Evolutionary conservation across 495 filamentous ascomycete genomes (phyloP), one percentile per base, ranked within the genome.

Genomic region (Astrocystis sublimbata): DNA sequence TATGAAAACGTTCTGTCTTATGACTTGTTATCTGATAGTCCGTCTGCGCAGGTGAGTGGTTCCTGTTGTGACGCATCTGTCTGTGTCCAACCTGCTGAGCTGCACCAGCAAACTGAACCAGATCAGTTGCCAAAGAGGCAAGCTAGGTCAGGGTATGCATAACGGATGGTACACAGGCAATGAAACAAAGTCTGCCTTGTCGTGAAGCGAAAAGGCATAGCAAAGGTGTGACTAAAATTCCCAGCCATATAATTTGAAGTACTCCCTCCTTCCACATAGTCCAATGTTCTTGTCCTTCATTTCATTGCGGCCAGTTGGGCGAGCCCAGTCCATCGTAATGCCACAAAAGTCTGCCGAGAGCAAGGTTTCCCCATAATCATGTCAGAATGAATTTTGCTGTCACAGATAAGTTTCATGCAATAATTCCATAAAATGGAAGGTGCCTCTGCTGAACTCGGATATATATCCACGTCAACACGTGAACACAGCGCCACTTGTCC

Each of bases 201-300:
- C n/a, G 47, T 53, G 45, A 61, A 50, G 57, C 45, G 41, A 53
- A 53, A 30, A 53, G 36, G 47, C 36, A 53, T 23, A 45, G 58
- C 24, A 61, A 53, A 52, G 10, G 23, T 19, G 36, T 35, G 28
- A 57, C 8, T 26, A 21, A 9, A 49, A 2, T 19, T 54, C 30
- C 59, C 49, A 36, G n/a, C n/a, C 49, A 24, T 47, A 31, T 23
- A 36, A 45, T 28, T 46, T 17, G 36, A 28, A 35, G 36, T 47
- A 26, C 6, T 15, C 17, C 23, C 21, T 19, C 33, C 33, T 49
- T 38, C 2, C 7, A 35, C 46, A 24, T n/a, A n/a, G n/a, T 36
- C 33, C 21, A 40, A 50, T 50, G 12, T 13, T 6, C 40, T 46
- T 50, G 12, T 13, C 6, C 40, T 46, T 38, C 35, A 23, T 58